Evolutionary conservation across 2,329 filamentous ascomycete species (phyloP).

Genomic region (Incumbomyces delicatus): DNA sequence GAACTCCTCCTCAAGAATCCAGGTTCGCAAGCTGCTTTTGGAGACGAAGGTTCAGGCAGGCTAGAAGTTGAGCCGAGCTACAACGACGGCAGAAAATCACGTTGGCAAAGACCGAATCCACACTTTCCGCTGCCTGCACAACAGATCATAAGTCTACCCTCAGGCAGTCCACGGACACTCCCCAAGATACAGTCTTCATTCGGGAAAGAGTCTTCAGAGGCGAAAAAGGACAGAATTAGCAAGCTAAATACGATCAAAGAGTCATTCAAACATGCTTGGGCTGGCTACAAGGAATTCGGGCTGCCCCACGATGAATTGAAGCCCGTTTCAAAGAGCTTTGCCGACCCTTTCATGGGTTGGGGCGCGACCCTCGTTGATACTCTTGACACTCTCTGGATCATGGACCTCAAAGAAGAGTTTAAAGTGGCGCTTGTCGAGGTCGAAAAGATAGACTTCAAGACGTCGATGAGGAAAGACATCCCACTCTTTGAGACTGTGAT

Average conservation of each 20-base stretch:
- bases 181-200: conserved; percentile 70
- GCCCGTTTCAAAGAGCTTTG: conserved; percentile 57
- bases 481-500: conserved; percentile 92
- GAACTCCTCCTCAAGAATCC: conserved; percentile 14
- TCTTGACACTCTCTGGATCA: conserved; percentile 79
- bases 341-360: conserved; percentile 86
- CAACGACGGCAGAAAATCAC: conserved; percentile 8
- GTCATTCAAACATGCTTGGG: conserved; percentile 71
- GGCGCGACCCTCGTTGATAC: conserved; percentile 77
- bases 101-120: conserved; percentile 67
- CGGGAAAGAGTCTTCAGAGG: conserved; percentile 50
- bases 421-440: conserved; percentile 64
- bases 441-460: conserved; percentile 72
- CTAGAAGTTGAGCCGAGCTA: conserved; percentile 22
- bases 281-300: conserved; percentile 67
- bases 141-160: conserved; percentile 66
- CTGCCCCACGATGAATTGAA: conserved; percentile 80
- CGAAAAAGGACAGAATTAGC: conserved; percentile 52
- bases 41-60: conserved; percentile 26
- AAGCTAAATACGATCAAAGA: conserved; percentile 59
- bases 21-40: conserved; percentile 20
- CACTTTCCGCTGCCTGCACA: conserved; percentile 65
- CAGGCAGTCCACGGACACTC: conserved; percentile 57
- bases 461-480: conserved; percentile 55
- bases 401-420: conserved; percentile 69